Evolutionary conservation across 495 filamentous ascomycete genomes (phyloP).

Genomic region (Podospora pseudopauciseta): DNA sequence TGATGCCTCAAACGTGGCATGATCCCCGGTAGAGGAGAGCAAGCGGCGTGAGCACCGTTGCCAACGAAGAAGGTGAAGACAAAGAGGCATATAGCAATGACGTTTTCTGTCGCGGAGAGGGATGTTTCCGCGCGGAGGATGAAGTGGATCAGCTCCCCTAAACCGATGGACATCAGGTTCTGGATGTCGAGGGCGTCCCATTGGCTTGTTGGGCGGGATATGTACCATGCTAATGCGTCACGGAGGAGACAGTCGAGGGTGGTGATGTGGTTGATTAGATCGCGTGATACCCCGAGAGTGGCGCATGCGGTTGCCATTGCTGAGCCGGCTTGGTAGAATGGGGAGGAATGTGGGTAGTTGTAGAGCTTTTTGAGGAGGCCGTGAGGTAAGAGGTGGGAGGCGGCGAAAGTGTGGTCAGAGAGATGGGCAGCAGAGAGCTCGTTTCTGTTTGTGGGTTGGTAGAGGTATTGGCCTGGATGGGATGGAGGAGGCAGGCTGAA

Average conservation of each 20-base stretch:
- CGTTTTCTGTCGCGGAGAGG: slow-evolving; percentile 17
- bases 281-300: slow-evolving; percentile 6
- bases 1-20: slow-evolving; percentile 18
- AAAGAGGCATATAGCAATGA: slow-evolving; percentile 16
- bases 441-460: neutral
- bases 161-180: slow-evolving; percentile 14
- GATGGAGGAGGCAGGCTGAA: slow-evolving; percentile 11
- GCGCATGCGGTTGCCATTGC: slow-evolving; percentile 17
- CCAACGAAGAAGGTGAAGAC: slow-evolving; percentile 18
- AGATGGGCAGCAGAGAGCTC: slow-evolving; percentile 6
- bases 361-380: slow-evolving; percentile 9
- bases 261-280: slow-evolving; percentile 8
- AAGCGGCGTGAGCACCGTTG: slow-evolving; percentile 15
- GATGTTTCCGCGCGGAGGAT: slow-evolving; percentile 10
- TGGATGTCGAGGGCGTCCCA: slow-evolving; percentile 21
- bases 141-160: slow-evolving; percentile 21
- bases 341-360: slow-evolving; percentile 14
- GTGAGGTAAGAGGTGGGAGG: slow-evolving; percentile 10
- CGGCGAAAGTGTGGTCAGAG: slow-evolving; percentile 12
- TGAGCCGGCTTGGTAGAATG: neutral
- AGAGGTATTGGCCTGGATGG: neutral
- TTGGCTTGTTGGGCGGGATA: neutral
- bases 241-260: slow-evolving; percentile 15
- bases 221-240: slow-evolving; percentile 10
- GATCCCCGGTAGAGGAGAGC: slow-evolving; percentile 16